phyloP scores from a whole-genome alignment of 208 protist species.

The Crithidia acanthocephali region DNA sequence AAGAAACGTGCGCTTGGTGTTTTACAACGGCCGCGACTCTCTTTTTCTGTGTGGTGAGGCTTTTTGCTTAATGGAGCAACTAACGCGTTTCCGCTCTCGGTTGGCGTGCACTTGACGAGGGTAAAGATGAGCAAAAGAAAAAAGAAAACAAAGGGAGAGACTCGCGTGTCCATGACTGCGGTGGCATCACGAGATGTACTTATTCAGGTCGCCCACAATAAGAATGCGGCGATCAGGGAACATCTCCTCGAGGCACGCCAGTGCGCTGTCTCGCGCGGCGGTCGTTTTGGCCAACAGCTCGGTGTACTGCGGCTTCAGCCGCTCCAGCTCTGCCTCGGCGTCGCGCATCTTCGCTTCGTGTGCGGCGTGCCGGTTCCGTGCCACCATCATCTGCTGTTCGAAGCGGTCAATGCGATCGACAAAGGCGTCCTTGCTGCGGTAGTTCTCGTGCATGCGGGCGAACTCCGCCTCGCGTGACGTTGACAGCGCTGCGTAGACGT shows the following conservation, averaged over 20 bases:
- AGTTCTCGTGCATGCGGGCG: constrained; percentile 60
- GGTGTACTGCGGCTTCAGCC: constrained; percentile 44
- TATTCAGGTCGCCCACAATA: constrained; percentile 83
- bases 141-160: not conserved
- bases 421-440: constrained; percentile 38
- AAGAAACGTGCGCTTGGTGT: too few relatives aligned
- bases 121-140: too few relatives aligned
- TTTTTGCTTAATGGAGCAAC: too few relatives aligned
- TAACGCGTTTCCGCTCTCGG: too few relatives aligned
- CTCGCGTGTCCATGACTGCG: not conserved
- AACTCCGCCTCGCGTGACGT: constrained; percentile 51
- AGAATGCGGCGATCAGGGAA: constrained; percentile 61
- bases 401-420: constrained; percentile 52
- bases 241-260: constrained; percentile 50
- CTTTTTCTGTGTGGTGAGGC: too few relatives aligned
- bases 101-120: too few relatives aligned
- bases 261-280: constrained; percentile 42
- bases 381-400: constrained; percentile 44
- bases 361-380: constrained; percentile 28
- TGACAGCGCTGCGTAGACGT: constrained; percentile 31
- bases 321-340: constrained; percentile 40
- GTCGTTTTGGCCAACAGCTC: constrained; percentile 28
- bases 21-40: too few relatives aligned
- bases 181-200: constrained; percentile 40
- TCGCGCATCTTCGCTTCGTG: constrained; percentile 50